Base-by-base conservation (phyloP, 257 asterid species). In the Salvia hispanica region DNA sequence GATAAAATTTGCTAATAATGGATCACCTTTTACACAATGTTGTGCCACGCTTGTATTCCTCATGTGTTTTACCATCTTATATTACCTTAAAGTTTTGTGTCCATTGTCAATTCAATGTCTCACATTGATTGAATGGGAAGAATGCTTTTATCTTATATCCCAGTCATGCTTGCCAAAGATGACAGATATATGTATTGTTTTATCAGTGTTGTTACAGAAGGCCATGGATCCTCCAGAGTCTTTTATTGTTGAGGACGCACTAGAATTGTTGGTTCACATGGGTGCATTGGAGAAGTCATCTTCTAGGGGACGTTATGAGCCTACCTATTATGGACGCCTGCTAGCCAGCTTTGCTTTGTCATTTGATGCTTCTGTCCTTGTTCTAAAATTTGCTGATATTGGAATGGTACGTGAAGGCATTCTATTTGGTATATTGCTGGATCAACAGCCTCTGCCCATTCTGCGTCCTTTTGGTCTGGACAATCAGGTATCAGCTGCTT, bases 321-420 rank as follows among this genome's bases (percentile, higher is more conserved):
- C 97, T 68, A 86, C 97, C 55, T 93, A 86, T 79, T 88, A 86
- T 79, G 99, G 99, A 46, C 88, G 77, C 73, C 59, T 90, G 79
- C 86, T 93, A 66, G 66, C 92, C 62, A 85, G 95, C 72, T 88
- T 93, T 79, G 76, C 94, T 76, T 77, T 93, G 52, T 90, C 97
- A 52, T 91, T 90, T 76, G 95, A 90, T 74, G 95, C 96, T 59
- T 88, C 96, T 53, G 67, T 93, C 70, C 86, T 93, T 60, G 77
- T 93, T 76, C 88, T 93, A 69, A 90, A 90, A 80, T 88, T 88
- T 83, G 99, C 92, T 45, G 84, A 80, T 70, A 72, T 73, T 48
- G 95, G 96, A 59, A 81, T 86, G 92, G 81, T 93, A 39, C 95
- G 95, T 54, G 99, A 93, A 81, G 99, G 99, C 73, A 93, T 93